phyloP scores from a whole-genome alignment of 2,329 filamentous ascomycete genomes.

The Diaporthe nobilis region DNA sequence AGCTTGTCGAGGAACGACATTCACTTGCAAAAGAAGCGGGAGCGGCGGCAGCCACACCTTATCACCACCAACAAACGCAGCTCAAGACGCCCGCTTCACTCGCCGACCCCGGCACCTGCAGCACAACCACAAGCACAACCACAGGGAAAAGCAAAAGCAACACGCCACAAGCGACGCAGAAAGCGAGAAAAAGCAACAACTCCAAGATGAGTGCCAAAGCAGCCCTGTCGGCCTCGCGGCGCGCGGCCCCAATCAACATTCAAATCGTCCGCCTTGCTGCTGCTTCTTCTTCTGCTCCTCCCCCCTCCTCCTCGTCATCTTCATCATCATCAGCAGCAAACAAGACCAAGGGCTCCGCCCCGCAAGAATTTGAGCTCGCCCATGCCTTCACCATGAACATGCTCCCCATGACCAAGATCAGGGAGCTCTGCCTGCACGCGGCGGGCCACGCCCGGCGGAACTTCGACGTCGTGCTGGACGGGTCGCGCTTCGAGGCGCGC shows the following conservation, averaged over 20 bases:
- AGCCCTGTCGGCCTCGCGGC: neutral
- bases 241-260: constrained; percentile 21
- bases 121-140: neutral
- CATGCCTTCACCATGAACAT: constrained; percentile 35
- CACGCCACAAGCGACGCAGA: neutral
- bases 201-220: constrained; percentile 3
- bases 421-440: constrained; percentile 34
- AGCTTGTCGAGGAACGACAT: neutral
- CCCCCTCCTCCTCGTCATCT: neutral
- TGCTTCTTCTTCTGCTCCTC: neutral
- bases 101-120: neutral
- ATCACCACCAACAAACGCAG: neutral
- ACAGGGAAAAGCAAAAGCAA: neutral
- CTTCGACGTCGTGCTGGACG: constrained; percentile 22
- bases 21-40: neutral
- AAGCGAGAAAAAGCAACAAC: constrained; percentile 2
- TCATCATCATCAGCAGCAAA: neutral
- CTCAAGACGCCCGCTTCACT: neutral
- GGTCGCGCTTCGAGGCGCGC: constrained; percentile 34
- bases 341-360: neutral
- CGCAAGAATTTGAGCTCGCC: neutral
- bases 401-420: constrained; percentile 35
- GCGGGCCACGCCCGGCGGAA: constrained; percentile 11
- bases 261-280: constrained; percentile 10
- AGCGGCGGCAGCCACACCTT: neutral